Conservation (phyloP, 2,329 filamentous ascomycete genomes). For the Ceratocystis lukuohia region DNA sequence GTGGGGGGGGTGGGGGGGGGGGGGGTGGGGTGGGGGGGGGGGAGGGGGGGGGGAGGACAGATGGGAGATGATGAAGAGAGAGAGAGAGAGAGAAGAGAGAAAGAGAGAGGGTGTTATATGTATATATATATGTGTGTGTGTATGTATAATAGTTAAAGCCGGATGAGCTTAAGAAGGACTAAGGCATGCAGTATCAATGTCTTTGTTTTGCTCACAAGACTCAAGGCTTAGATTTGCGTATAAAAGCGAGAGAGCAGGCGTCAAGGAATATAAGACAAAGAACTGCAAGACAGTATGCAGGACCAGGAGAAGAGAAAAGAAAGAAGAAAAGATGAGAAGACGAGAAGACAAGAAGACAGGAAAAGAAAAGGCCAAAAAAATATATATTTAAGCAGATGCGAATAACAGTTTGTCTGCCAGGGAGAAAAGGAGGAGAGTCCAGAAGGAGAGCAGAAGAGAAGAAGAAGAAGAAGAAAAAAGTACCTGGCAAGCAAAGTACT, state of each 20-base stretch:
- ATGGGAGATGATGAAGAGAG: no score
- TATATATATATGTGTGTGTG: no score
- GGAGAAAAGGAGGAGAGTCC: neutral
- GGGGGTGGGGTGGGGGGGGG: neutral
- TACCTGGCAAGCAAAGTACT: no score
- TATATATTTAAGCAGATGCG: neutral
- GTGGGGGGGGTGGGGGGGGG: neutral
- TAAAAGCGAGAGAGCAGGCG: neutral
- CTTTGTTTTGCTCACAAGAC: neutral
- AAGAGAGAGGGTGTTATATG: no score
- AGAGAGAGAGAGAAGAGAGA: no score
- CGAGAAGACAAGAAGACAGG: neutral
- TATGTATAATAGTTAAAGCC: neutral
- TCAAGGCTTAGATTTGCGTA: slow-evolving; percentile 5
- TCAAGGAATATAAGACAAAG: slow-evolving; percentile 6
- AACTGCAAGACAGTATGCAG: neutral
- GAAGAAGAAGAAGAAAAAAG: neutral
- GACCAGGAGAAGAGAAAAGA: neutral
- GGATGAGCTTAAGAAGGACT: neutral
- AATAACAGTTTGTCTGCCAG: neutral
- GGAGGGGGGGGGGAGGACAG: no score
- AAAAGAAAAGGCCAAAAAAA: neutral
- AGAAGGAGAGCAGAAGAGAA: neutral
- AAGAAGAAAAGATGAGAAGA: neutral
- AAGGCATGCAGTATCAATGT: neutral